These are phyloP conservation scores for Aquanectria penicillioides DNA, from an alignment of 2,329 filamentous ascomycete species.

Conservation along the genomic window DNA sequence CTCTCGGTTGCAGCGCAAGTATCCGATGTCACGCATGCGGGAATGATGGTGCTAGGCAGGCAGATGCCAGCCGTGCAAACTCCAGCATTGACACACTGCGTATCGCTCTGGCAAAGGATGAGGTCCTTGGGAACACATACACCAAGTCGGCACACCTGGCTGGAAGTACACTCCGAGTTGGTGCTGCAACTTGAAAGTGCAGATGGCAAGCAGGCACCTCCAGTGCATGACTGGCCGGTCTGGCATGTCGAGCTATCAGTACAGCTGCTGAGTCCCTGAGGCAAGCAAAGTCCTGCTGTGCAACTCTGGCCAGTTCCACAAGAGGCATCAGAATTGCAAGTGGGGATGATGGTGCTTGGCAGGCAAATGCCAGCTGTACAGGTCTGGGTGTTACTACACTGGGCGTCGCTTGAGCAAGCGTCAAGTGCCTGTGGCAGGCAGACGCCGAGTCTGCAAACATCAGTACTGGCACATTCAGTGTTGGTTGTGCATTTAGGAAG, in stretches of 20 bases:
- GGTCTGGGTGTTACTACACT: too few species aligned
- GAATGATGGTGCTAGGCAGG: neutral
- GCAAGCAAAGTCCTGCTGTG: constrained; percentile 5
- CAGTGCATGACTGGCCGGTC: neutral
- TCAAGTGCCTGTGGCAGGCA: too few species aligned
- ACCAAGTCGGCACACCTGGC: neutral
- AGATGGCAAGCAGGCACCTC: constrained; percentile 4
- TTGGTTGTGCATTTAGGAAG: neutral
- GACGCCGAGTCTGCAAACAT: constrained; percentile 5
- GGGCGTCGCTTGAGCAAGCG: too few species aligned
- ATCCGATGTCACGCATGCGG: neutral
- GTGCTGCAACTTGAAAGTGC: neutral
- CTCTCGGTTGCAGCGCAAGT: neutral
- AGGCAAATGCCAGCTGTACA: neutral
- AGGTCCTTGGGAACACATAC: constrained; percentile 4
- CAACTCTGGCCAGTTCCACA: neutral
- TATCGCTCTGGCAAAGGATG: neutral
- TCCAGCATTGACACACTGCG: neutral
- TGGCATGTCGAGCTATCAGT: neutral
- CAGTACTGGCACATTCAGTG: neutral
- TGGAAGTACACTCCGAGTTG: neutral
- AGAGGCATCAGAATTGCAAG: neutral
- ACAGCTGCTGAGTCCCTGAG: neutral
- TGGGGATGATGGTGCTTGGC: neutral
- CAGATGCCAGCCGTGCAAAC: constrained; percentile 8